Evolutionary conservation across 2,329 filamentous ascomycete species (phyloP), one percentile per base, ranked within the genome.

Genomic region (Aspergillus sp.): DNA sequence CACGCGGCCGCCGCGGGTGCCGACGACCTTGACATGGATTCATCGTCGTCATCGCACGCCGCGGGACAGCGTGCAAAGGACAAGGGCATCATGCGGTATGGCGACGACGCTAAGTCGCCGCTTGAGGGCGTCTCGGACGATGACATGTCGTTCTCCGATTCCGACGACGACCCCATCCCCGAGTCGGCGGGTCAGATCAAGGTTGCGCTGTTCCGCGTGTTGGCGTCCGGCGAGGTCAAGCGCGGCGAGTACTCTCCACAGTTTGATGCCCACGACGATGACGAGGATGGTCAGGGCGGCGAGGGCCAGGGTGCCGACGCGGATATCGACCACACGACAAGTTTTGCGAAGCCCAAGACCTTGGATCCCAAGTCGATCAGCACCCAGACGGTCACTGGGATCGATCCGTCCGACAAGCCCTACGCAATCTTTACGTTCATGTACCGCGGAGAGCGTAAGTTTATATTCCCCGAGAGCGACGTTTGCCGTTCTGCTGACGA

Each of bases 141-240:
- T 41, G 88, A 88, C 55, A 77, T 79, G 48, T 76, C 82, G 55
- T 76, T 77, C 11, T 88, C 87, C 17, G 86, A 87, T 67, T 91
- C 88, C 55, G 89, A 93, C 62, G 91, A 97, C 70, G 90, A 93
- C 62, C 89, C 90, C 1, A 80, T 85, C 53, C 91, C 93, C 11
- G 94, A 97, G 78, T 91, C 94, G 10, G 89, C 94, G 4, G 94
- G 94, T 9, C 94, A 99, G 75, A 99, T 99, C 77, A 97, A 97
- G 75, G 91, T 99, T 16, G 91, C 93, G 57, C 86, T 99, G 76
- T 97, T 97, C 73, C 86, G 94, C 23, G 94, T 99, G 7, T 79
- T 97, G 43, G 94, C 94, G 2, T 96, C 91, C 5, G 94, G 94
- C 13, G 94, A 97, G 71, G 96, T 99, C 68, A 97, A 97, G 76